Conservation (phyloP, 2,329 filamentous ascomycete species). For the Aspergillus eucalypticola region DNA sequence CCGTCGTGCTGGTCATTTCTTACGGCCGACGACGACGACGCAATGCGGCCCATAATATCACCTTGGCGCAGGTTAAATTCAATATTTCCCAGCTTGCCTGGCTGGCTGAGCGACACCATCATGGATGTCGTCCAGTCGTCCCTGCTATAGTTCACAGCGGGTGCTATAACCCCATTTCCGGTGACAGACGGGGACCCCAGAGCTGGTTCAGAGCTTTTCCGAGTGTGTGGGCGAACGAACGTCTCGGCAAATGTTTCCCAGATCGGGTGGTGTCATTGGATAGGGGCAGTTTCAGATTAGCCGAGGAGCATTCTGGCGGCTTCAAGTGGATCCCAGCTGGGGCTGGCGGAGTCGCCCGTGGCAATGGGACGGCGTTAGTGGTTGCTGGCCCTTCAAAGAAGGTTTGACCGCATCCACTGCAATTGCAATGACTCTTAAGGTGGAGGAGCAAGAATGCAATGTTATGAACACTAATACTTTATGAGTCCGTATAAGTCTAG, state of each 20-base stretch:
- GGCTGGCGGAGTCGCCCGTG: constrained; percentile 4
- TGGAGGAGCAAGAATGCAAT: not conserved
- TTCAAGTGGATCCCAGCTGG: constrained; percentile 5
- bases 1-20: not conserved
- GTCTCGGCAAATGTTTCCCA: constrained; percentile 23
- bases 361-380: constrained; percentile 8
- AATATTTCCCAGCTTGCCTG: not conserved
- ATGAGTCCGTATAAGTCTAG: not conserved
- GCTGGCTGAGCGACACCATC: not conserved
- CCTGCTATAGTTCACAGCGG: constrained; percentile 2
- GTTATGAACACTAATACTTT: constrained; percentile 2
- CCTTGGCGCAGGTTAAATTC: not conserved
- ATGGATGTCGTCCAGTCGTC: not conserved
- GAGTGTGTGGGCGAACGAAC: constrained; percentile 20
- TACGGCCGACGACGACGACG: constrained; percentile 3
- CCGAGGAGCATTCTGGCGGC: constrained; percentile 15
- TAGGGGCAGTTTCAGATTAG: constrained; percentile 26
- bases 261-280: constrained; percentile 1
- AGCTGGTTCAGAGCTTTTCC: constrained; percentile 16
- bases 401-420: constrained; percentile 8
- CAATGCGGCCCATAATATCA: not conserved
- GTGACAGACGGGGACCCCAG: constrained; percentile 6
- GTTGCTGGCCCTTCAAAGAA: constrained; percentile 6
- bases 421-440: not conserved
- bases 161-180: constrained; percentile 1